Conservation (phyloP, 805 yeast genomes). For the Starmerella stellata region DNA sequence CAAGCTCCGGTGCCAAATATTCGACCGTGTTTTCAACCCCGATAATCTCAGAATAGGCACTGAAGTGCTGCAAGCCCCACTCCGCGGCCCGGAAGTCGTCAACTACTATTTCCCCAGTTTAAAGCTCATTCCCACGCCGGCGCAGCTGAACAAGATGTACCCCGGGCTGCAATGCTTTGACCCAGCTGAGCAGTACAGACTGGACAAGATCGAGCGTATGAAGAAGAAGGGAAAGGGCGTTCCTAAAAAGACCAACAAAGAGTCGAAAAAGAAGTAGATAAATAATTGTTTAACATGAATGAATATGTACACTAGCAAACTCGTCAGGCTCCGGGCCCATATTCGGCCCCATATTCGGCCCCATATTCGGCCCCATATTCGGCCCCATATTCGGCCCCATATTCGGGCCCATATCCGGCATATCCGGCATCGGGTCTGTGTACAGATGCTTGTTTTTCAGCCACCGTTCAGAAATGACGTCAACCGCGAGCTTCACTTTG, state of each 20-base stretch:
- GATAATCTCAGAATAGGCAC: slow-evolving; percentile 21
- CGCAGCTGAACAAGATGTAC: slow-evolving; percentile 13
- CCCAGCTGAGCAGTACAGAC: slow-evolving; percentile 16
- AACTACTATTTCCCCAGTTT: slow-evolving; percentile 21
- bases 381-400: too few species aligned
- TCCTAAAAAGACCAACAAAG: slow-evolving; percentile 17
- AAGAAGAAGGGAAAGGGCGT: slow-evolving; percentile 21
- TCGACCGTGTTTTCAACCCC: slow-evolving; percentile 22
- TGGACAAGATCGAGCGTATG: slow-evolving; percentile 16
- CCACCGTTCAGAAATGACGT: slow-evolving; percentile 15
- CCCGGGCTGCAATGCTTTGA: slow-evolving; percentile 16
- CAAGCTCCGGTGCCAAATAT: slow-evolving; percentile 21
- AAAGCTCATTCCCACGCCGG: slow-evolving; percentile 16
- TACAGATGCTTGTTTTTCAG: not conserved
- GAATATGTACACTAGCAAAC: too few species aligned
- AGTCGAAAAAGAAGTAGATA: not conserved
- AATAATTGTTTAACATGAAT: too few species aligned
- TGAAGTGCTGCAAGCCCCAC: slow-evolving; percentile 21
- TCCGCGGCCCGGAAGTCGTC: slow-evolving; percentile 21
- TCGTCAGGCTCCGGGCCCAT: too few species aligned
- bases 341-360: too few species aligned
- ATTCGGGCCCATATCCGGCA: too few species aligned
- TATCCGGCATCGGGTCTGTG: too few species aligned
- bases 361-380: too few species aligned
- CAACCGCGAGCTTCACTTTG: slow-evolving; percentile 14